Percentiles rank a stretch among this genome's conserved stretches.
phyloP scores from a whole-genome alignment of 2,329 filamentous ascomycete species.

The Epichloe amarillans region DNA sequence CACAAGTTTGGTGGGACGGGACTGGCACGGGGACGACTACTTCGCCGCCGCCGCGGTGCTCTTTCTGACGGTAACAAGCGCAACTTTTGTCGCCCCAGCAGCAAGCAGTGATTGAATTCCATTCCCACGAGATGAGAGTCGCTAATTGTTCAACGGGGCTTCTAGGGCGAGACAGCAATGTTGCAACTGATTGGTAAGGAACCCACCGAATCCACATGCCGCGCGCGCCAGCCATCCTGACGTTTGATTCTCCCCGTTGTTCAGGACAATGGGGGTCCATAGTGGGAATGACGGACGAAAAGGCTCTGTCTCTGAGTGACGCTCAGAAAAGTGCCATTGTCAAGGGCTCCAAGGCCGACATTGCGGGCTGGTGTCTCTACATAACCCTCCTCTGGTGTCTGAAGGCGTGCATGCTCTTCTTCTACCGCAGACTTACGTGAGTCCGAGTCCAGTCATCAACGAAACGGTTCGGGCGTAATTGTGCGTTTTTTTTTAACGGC shows the following conservation, averaged over 20 bases:
- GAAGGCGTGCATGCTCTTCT: conserved; percentile 25
- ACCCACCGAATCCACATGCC: background rate
- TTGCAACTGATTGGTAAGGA: conserved; percentile 20
- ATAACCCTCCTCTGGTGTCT: conserved; percentile 25
- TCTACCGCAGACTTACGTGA: conserved; percentile 25
- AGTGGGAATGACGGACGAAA: conserved; percentile 11
- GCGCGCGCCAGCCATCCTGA: background rate
- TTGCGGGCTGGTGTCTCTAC: conserved; percentile 23
- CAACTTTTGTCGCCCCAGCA: background rate
- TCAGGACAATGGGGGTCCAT: conserved; percentile 14
- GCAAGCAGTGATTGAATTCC: background rate
- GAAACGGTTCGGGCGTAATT: too few species aligned
- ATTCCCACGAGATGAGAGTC: conserved; percentile 4
- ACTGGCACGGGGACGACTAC: conserved; percentile 29
- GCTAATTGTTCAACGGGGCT: background rate
- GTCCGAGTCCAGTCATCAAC: conserved; percentile 2
- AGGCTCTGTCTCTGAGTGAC: conserved; percentile 7
- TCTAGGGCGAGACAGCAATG: conserved; percentile 16
- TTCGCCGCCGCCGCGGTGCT: conserved; percentile 23
- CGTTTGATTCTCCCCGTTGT: background rate
- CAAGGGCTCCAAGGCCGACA: conserved; percentile 10
- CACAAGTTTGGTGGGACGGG: conserved; percentile 24
- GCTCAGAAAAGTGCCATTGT: conserved; percentile 8
- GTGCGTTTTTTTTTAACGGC: too few species aligned
- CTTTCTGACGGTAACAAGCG: conserved; percentile 23